A percentile compares a stretch with the other conserved stretches of the same genome.
These are phyloP conservation scores for Penicillium riverlandense DNA, from an alignment of 495 filamentous ascomycete species.

Conservation along the genomic window DNA sequence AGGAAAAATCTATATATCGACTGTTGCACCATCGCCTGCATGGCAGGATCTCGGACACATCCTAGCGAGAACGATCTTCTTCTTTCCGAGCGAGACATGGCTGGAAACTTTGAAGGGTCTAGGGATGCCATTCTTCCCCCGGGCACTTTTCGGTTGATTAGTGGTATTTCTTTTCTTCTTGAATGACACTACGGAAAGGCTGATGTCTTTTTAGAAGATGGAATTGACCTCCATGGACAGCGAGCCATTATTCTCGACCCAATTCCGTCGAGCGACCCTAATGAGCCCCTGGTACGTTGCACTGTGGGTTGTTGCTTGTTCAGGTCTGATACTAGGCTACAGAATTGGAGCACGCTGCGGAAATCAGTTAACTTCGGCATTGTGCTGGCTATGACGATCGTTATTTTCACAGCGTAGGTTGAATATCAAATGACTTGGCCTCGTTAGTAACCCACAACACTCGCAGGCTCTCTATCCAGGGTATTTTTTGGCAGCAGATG, in stretches of 20 bases:
- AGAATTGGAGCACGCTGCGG: slow-evolving; percentile 30
- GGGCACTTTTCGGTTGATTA: slow-evolving; percentile 27
- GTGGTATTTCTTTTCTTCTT: slow-evolving; percentile 8
- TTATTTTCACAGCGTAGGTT: slow-evolving; percentile 28
- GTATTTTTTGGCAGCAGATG: slow-evolving; percentile 33
- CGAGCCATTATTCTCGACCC: slow-evolving; percentile 21
- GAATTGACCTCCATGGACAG: slow-evolving; percentile 7
- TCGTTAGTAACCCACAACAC: too few species aligned
- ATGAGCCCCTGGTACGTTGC: slow-evolving; percentile 23
- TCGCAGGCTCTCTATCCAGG: slow-evolving; percentile 21
- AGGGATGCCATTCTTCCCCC: slow-evolving; percentile 11
- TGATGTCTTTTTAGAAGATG: slow-evolving; percentile 9
- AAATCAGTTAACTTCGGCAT: slow-evolving; percentile 27
- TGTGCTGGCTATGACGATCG: slow-evolving; percentile 20
- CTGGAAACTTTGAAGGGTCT: background rate
- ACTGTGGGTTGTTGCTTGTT: too few species aligned
- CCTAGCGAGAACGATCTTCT: background rate
- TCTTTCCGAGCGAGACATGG: slow-evolving; percentile 5
- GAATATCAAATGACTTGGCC: background rate
- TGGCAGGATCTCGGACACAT: background rate
- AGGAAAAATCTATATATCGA: background rate
- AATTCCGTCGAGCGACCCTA: slow-evolving; percentile 23
- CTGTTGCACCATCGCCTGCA: background rate
- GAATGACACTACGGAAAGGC: background rate
- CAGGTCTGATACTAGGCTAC: background rate